Evolutionary conservation across 306 rosid species (phyloP), one percentile per base, ranked within the genome.

Genomic region (Acacia crassicarpa): DNA sequence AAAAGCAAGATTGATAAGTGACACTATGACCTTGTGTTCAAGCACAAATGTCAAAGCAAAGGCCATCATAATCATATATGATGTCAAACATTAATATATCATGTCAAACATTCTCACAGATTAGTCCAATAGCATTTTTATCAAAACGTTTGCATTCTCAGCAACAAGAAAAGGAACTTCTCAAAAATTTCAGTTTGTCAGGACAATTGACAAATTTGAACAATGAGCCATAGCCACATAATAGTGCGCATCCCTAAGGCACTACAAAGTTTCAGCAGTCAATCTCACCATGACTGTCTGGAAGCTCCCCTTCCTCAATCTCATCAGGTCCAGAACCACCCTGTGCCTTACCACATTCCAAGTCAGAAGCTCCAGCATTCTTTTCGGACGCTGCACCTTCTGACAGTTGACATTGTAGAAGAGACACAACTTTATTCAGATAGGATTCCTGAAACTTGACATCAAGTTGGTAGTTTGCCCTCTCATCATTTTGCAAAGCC

Each of bases 221-320:
- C 35, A 77, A 35, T 40, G 67, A 68, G n/a, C 80, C 33, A 74
- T 67, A 23, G 53, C 80, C 40, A 48, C 17, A 23, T 8, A 83
- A 75, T 62, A 66, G 61, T 71, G 71, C 43, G 23, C 43, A 33
- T 33, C 54, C 40, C 69, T 46, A 72, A 62, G 67, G 49, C 83
- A 68, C 35, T 80, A 78, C 35, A 43, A 76, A 84, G 27, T 70
- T 79, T 85, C 73, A 83, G 70, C 83, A 79, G 82, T 30, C 83
- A 30, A 45, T 75, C 97, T 87, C 85, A 93, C 99, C 99, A 73
- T 93, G 98, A 88, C 94, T 93, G 80, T 92, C 98, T 22, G 93
- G 99, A 83, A 95, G 97, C 84, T 95, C 99, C 75, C 99, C 99
- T 82, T 95, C 99, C 86, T 95, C 99, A 43, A 95, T 86, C 84